A percentile compares a stretch with the other conserved stretches of the same genome.
phyloP scores from a whole-genome alignment of 139 green algal species.

The Picochlorum sp. region DNA sequence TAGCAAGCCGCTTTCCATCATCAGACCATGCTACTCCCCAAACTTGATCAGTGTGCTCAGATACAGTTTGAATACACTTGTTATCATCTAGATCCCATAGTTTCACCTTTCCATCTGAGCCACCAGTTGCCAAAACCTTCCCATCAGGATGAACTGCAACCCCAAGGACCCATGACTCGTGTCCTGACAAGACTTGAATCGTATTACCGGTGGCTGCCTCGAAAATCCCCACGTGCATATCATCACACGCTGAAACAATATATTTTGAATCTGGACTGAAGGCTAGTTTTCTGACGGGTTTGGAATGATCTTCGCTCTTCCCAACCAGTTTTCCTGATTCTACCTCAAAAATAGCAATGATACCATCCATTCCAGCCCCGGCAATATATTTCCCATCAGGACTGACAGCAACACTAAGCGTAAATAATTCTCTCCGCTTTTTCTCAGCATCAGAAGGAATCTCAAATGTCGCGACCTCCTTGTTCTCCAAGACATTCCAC shows the following conservation, averaged over 20 bases:
- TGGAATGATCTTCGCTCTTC: constrained; percentile 69
- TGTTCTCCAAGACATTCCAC: constrained; percentile 4
- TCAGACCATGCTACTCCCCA: constrained; percentile 59
- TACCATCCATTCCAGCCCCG: constrained; percentile 67
- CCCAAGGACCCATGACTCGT: constrained; percentile 81
- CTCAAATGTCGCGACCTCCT: constrained; percentile 1
- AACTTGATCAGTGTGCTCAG: constrained; percentile 47
- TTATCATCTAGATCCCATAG: constrained; percentile 77
- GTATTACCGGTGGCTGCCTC: constrained; percentile 64
- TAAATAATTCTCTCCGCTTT: constrained; percentile 51
- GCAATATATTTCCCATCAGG: constrained; percentile 62
- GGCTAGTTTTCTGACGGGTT: constrained; percentile 67
- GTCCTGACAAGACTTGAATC: constrained; percentile 75
- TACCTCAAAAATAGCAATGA: constrained; percentile 65
- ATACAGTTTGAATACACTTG: constrained; percentile 43
- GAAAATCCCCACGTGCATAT: constrained; percentile 85
- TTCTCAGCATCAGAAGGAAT: constrained; percentile 29
- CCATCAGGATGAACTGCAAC: constrained; percentile 67
- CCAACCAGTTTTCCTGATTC: constrained; percentile 48
- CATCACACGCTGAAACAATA: constrained; percentile 81
- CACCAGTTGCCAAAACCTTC: constrained; percentile 54
- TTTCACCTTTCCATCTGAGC: constrained; percentile 65
- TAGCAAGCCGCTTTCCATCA: constrained; percentile 47
- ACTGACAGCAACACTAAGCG: constrained; percentile 59
- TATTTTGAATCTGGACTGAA: constrained; percentile 74